Base-by-base conservation (phyloP, 495 filamentous ascomycete species). In the Cairneyella variabilis region DNA sequence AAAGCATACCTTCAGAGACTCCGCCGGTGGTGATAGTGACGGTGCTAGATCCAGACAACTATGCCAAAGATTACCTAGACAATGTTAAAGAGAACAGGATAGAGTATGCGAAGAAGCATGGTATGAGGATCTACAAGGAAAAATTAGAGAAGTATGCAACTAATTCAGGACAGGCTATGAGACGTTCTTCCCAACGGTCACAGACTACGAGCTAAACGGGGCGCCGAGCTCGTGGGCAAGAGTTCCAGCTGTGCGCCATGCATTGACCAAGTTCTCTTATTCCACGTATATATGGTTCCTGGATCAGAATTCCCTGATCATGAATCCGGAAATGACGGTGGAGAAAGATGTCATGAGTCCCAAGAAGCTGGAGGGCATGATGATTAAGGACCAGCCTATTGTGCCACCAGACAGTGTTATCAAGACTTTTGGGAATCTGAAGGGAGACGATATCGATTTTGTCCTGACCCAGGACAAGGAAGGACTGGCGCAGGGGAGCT, bases 331-430 rank as follows among this genome's bases (percentile, higher is more conserved):
- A 23, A 76, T 86, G 54, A 73, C 78, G 0, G 73, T 97, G 36
- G 77, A 85, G 49, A 74, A 78, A 4, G 83, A 92, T 59, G 69
- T 97, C 40, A 79, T 95, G 66, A 71, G 79, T 16, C 72, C 79
- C 26, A 69, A 71, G 54, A 77, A 69, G 32, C 78, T 99, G 26
- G 86, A 91, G 62, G 74, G 71, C n/a, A 57, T 89, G 51, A 96
- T 96, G 89, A 77, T 89, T 51, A 85, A 84, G 64, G 87, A 96
- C 65, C 72, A 83, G 28, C 83, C 95, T 3, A 81, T 99, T 21
- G 95, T 99, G 1, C 95, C 91, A 9, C 92, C 95, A 0, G 89
- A 96, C 61, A 93, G 88, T 72, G 89, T 99, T 51, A 97, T 99
- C 71, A 92, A 87, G 74, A 99, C 95, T 1, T 97, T 95, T 62